Evolutionary conservation across 805 yeast species (phyloP), one percentile per base, ranked within the genome.

Genomic region (Yamadazyma sp.): DNA sequence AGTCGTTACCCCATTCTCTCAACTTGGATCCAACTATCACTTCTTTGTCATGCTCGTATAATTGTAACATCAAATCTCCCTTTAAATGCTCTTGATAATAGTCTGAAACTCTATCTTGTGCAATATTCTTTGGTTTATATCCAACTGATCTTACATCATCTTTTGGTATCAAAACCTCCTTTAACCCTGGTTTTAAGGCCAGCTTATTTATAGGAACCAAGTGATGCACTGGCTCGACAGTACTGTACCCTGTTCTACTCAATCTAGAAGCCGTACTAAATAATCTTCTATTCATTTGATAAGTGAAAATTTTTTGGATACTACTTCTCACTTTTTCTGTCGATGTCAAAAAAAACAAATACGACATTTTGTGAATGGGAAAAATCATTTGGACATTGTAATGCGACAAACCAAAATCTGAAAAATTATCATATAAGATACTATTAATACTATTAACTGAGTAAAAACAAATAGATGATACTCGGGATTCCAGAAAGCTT

Each of bases 141-240:
- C 77, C 81, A 13, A 93, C 82, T 10, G 95, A 80, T 53, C 84
- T 75, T 42, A 88, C 77, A 58, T 88, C 95, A 50, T 78, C 76
- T 46, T 81, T 79, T 19, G 81, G 76, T 32, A 72, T 62, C 43
- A 83, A 75, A 39, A 86, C 61, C 25, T 78, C 84, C 34, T 83
- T 78, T 58, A 80, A 84, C 41, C 81, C 70, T 38, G 91, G 88
- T 23, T 89, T 82, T 32, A 91, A 73, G 36, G 76, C 75, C 24
- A 78, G 64, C 58, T 93, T 93, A 50, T 76, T 73, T 53, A 86
- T 78, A 46, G 76, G 78, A 28, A 91, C 85, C 40, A 77, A 73
- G 61, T 93, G 98, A 59, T 93, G 98, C 11, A 91, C 94, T 1
- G 98, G 98, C 33, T 82, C 76, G 23, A 86, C 89, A 33, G 86